Conservation (phyloP, 306 rosid species). For the Vicia villosa region DNA sequence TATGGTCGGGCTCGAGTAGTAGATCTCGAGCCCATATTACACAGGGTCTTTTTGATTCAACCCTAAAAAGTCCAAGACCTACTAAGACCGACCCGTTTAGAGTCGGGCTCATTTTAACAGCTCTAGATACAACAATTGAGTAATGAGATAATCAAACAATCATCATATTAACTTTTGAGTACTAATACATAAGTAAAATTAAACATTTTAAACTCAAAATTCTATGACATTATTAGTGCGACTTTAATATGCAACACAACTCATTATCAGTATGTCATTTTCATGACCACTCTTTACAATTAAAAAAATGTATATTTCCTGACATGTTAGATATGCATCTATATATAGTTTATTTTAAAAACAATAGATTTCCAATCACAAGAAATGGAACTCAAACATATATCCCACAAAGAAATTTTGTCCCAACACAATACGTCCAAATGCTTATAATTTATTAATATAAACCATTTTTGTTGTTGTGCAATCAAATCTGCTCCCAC, state of each 20-base stretch:
- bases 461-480: constrained; percentile 25
- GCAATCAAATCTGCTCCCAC: constrained; percentile 39
- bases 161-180: no score
- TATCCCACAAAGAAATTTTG: constrained; percentile 15
- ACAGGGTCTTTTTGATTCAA: no score
- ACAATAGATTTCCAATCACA: constrained; percentile 18
- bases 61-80: no score
- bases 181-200: no score
- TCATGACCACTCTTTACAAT: constrained; percentile 27
- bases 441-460: constrained; percentile 21
- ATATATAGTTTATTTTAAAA: neutral
- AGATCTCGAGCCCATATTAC: no score
- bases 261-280: constrained; percentile 20
- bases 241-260: neutral
- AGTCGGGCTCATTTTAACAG: no score
- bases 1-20: no score
- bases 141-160: no score
- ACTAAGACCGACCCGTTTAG: no score
- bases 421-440: constrained; percentile 12
- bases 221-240: no score
- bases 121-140: no score
- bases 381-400: constrained; percentile 16
- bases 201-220: no score
- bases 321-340: constrained; percentile 30
- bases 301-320: constrained; percentile 34